Percentiles rank a stretch among this genome's conserved stretches.
Conservation (phyloP, 306 rosid species). For the barrel medic (Medicago truncatula) region MtrunA17r5.0-ANR NC_053046.1:40275001-40275500, state of each 20-base stretch:
- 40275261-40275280: constrained; percentile 66
- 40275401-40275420: constrained; percentile 96
- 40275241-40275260: constrained; percentile 84
- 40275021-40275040: constrained; percentile 92
- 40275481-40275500: constrained; percentile 91
- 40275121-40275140: constrained; percentile 95
- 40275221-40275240: constrained; percentile 80
- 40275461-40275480: constrained; percentile 90
- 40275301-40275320: constrained; percentile 71
- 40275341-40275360: constrained; percentile 54
- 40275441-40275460: constrained; percentile 73
- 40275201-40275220: constrained; percentile 59
- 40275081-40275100: constrained; percentile 96
- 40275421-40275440: constrained; percentile 94
- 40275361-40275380: constrained; percentile 92
- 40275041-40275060: constrained; percentile 89
- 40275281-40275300: constrained; percentile 66
- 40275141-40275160: constrained; percentile 68
- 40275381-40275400: constrained; percentile 94
- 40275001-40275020: constrained; percentile 69
- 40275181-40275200: constrained; percentile 54
- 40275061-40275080: constrained; percentile 96
- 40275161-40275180: constrained; percentile 57
- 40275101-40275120: constrained; percentile 77
- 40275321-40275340: constrained; percentile 65